A percentile compares a stretch with the other conserved stretches of the same genome.
phyloP scores from a whole-genome alignment of 768 basidiomycete species.

The Boletellus ananiceps region DNA sequence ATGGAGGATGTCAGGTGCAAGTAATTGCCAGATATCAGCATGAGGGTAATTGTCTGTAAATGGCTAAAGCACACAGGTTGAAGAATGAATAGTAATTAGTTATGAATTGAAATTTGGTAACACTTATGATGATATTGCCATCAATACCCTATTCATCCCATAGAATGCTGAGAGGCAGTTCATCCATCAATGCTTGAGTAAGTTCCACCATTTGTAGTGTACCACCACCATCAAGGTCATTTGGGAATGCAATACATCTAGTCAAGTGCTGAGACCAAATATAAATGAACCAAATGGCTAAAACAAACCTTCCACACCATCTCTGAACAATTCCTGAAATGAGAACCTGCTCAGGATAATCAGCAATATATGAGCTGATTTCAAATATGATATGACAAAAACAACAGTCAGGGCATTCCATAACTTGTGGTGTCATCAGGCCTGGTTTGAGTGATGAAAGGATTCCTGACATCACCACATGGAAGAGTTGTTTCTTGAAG shows the following conservation, averaged over 20 bases:
- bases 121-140: no score
- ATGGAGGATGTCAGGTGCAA: not conserved
- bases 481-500: constrained; percentile 31
- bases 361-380: constrained; percentile 36
- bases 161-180: no score
- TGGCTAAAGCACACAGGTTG: constrained; percentile 18
- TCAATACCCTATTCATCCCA: not conserved
- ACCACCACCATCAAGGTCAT: no score
- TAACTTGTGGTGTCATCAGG: constrained; percentile 28
- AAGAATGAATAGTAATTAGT: not conserved
- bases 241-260: not conserved
- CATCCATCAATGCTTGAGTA: no score
- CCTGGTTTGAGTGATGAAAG: constrained; percentile 1
- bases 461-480: constrained; percentile 25
- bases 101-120: no score
- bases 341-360: constrained; percentile 38
- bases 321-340: constrained; percentile 30
- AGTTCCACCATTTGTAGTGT: no score
- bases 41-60: constrained; percentile 30
- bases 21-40: constrained; percentile 29
- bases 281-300: not conserved
- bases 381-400: constrained; percentile 18
- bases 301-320: constrained; percentile 27
- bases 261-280: no score
- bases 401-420: not conserved